phyloP scores from a whole-genome alignment of 1,284 basidiomycete species.

The Lentinus polychrous region DNA sequence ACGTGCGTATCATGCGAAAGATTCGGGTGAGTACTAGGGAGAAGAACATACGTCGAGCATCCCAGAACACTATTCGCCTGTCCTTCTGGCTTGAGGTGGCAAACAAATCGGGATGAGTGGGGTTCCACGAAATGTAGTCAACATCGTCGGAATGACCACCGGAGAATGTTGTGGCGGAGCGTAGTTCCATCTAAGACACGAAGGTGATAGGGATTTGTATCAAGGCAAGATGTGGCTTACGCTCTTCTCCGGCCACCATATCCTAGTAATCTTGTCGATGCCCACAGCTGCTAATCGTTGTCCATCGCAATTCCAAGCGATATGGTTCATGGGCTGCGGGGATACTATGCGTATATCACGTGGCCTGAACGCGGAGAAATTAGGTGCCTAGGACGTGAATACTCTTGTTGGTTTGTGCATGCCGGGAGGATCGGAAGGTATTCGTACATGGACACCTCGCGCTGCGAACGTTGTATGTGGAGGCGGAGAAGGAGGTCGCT shows the following conservation, averaged over 20 bases:
- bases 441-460: conserved; percentile 65
- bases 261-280: conserved; percentile 66
- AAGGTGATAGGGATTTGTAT: background rate
- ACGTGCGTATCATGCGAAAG: conserved; percentile 2
- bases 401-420: conserved; percentile 7
- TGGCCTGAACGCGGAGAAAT: conserved; percentile 71
- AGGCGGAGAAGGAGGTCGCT: conserved; percentile 68
- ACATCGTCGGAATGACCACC: conserved; percentile 70
- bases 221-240: conserved; percentile 32
- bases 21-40: background rate
- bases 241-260: conserved; percentile 71
- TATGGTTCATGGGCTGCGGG: conserved; percentile 59
- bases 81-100: conserved; percentile 73
- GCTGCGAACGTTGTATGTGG: conserved; percentile 61
- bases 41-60: conserved; percentile 61
- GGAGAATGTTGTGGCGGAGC: conserved; percentile 53
- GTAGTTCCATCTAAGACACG: conserved; percentile 51
- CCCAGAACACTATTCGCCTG: conserved; percentile 70
- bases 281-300: conserved; percentile 72
- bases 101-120: conserved; percentile 73
- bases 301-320: conserved; percentile 78
- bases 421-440: conserved; percentile 9
- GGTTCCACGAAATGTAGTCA: conserved; percentile 75
- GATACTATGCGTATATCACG: conserved; percentile 64
- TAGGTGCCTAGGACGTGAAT: conserved; percentile 47